Percentiles rank a stretch among this genome's conserved stretches.
phyloP scores from a whole-genome alignment of 2,329 filamentous ascomycete species.

The Fusarium miscanthi region DNA sequence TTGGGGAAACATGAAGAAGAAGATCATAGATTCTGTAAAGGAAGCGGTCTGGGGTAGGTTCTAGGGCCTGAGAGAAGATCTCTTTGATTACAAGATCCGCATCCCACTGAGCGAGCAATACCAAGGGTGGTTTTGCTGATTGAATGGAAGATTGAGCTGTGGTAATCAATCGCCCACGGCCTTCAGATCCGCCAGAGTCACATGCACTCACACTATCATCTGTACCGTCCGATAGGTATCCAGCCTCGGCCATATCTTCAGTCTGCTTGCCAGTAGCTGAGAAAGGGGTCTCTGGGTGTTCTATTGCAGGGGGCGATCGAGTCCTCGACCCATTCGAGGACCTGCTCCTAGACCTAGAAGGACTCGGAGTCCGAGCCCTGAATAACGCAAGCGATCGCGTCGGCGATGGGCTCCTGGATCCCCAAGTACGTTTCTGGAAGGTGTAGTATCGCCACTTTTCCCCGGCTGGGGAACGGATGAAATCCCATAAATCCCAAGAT shows the following conservation, averaged over 20 bases:
- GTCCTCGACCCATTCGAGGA: not conserved
- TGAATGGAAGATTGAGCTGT: not conserved
- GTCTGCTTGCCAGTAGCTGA: not conserved
- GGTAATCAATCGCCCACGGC: not conserved
- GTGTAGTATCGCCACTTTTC: slow-evolving; percentile 18
- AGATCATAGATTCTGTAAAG: not conserved
- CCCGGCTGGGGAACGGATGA: slow-evolving; percentile 31
- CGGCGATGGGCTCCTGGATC: not conserved
- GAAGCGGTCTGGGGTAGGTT: not conserved
- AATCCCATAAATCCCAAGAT: slow-evolving; percentile 29
- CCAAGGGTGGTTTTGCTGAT: slow-evolving; percentile 25
- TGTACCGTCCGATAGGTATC: not conserved
- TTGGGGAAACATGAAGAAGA: slow-evolving; percentile 3
- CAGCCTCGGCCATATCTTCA: not conserved
- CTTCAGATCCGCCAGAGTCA: not conserved
- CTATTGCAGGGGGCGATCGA: not conserved
- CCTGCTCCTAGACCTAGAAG: not conserved
- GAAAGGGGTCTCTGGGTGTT: not conserved
- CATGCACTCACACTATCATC: not conserved
- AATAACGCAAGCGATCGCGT: not conserved
- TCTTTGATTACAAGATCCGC: slow-evolving; percentile 22
- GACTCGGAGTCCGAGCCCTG: not conserved
- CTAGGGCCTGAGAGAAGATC: slow-evolving; percentile 11
- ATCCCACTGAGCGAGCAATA: slow-evolving; percentile 34
- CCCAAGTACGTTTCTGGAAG: not conserved